Percentiles rank a stretch among this genome's conserved stretches.
phyloP scores from a whole-genome alignment of 495 filamentous ascomycete genomes.

The Xylaria flabelliformis region DNA sequence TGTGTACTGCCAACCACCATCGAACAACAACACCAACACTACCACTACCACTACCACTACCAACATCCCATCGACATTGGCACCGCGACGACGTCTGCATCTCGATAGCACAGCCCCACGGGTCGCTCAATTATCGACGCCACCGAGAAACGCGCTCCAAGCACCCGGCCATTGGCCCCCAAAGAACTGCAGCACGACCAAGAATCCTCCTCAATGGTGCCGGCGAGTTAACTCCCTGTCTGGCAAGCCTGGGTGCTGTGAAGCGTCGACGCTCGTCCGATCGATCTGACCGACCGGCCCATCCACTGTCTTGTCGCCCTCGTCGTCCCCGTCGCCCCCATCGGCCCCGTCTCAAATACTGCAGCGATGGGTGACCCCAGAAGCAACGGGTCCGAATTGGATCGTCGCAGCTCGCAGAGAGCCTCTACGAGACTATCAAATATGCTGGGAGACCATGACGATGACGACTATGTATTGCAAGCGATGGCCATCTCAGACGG shows the following conservation, averaged over 20 bases:
- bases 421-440: slow-evolving; percentile 41
- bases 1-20: slow-evolving; percentile 7
- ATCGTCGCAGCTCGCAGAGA: slow-evolving; percentile 46
- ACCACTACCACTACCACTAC: not conserved
- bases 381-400: slow-evolving; percentile 44
- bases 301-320: not conserved
- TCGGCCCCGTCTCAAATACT: not conserved
- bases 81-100: slow-evolving; percentile 5
- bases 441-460: slow-evolving; percentile 32
- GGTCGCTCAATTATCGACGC: not conserved
- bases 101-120: slow-evolving; percentile 9
- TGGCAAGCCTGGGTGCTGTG: slow-evolving; percentile 45
- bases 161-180: not conserved
- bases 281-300: slow-evolving; percentile 25
- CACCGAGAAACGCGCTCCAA: slow-evolving; percentile 1
- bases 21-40: slow-evolving; percentile 12
- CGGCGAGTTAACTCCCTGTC: slow-evolving; percentile 34
- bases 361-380: slow-evolving; percentile 43
- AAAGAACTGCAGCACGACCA: not conserved
- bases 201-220: slow-evolving; percentile 32
- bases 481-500: slow-evolving; percentile 54
- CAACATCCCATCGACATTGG: slow-evolving; percentile 13
- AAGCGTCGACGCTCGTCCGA: slow-evolving; percentile 32
- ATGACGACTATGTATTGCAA: slow-evolving; percentile 49
- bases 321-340: not conserved